A percentile compares a stretch with the other conserved stretches of the same genome.
These are phyloP conservation scores for Nepenthes alata DNA, from an alignment of 179 eudicot genomes.

Conservation along the genomic window DNA sequence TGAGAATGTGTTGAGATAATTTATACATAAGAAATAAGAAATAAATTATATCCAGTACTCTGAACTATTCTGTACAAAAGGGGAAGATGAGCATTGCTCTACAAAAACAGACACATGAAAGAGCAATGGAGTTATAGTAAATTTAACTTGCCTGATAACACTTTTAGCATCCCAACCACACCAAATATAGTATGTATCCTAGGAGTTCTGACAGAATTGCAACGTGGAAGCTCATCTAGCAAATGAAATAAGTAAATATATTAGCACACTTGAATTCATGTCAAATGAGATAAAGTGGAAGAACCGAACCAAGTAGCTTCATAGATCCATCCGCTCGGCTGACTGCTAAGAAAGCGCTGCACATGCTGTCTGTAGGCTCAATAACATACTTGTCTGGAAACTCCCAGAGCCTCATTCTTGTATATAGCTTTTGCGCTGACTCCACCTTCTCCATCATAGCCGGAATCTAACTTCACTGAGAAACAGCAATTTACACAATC, in stretches of 20 bases:
- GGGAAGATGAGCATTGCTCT: background rate
- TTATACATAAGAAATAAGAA: too few relatives aligned
- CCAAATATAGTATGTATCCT: conserved; percentile 70
- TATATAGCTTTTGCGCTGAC: conserved; percentile 47
- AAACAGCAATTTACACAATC: background rate
- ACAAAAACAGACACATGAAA: background rate
- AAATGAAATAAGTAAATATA: conserved; percentile 1
- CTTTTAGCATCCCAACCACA: conserved; percentile 77
- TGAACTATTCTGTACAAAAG: background rate
- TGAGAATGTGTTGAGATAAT: background rate
- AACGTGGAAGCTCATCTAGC: conserved; percentile 69
- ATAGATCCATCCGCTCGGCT: conserved; percentile 81
- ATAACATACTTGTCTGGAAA: conserved; percentile 73
- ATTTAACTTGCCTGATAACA: conserved; percentile 57
- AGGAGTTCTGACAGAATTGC: conserved; percentile 51
- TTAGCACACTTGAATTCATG: background rate
- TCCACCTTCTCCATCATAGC: conserved; percentile 39
- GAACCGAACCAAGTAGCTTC: conserved; percentile 48
- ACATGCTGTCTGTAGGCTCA: conserved; percentile 76
- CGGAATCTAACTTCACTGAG: conserved; percentile 1
- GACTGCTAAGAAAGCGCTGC: conserved; percentile 49
- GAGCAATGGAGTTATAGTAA: background rate
- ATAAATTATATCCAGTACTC: background rate
- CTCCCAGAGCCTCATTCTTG: conserved; percentile 84
- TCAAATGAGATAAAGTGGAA: background rate